phyloP scores from a whole-genome alignment of 768 basidiomycete genomes.

The Mycena galericulata region DNA sequence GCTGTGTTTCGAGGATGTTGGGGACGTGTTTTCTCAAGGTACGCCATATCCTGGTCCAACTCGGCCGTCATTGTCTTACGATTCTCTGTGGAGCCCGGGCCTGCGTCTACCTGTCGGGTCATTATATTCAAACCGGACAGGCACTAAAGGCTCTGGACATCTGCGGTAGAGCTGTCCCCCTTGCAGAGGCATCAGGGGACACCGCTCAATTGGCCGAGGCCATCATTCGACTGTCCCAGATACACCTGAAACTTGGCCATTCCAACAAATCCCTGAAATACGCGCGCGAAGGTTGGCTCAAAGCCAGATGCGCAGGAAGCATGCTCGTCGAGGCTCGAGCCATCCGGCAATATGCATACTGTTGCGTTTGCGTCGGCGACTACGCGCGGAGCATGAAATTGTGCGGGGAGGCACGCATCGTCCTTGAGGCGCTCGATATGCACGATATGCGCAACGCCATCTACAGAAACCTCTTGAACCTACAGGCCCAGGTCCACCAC shows the following conservation, averaged over 20 bases:
- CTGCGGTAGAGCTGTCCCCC: neutral
- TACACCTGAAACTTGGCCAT: neutral
- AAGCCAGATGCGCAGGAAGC: neutral
- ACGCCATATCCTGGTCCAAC: neutral
- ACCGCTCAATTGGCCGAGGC: neutral
- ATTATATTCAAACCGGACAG: neutral
- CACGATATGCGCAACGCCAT: neutral
- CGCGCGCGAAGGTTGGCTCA: neutral
- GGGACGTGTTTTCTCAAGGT: no score
- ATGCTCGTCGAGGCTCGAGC: conserved; percentile 6
- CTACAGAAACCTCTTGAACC: neutral
- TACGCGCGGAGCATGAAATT: conserved; percentile 2
- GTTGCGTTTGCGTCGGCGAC: conserved; percentile 9
- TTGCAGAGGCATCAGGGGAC: neutral
- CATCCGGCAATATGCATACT: neutral
- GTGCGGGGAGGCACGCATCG: neutral
- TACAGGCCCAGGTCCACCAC: neutral
- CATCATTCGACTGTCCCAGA: neutral
- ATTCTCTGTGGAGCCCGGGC: no score
- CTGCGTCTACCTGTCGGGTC: neutral
- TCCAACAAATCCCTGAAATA: neutral
- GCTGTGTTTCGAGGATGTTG: conserved; percentile 2
- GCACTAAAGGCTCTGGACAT: neutral
- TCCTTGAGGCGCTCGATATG: conserved; percentile 6
- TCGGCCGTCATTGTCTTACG: neutral